These are phyloP conservation scores for Pichia phayaonensis DNA, from an alignment of 805 yeast species.

Conservation along the genomic window DNA sequence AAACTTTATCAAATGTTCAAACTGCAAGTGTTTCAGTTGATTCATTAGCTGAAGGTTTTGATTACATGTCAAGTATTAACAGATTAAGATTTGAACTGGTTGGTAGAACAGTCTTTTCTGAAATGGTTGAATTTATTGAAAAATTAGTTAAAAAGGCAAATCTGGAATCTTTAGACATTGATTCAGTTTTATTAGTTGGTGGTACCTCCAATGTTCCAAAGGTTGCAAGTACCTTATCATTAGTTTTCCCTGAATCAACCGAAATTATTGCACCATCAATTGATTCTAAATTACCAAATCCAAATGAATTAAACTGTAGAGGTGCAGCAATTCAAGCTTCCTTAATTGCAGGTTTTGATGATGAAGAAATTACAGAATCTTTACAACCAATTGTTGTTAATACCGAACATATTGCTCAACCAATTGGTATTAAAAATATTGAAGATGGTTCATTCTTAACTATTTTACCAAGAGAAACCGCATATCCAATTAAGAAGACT, in stretches of 20 bases:
- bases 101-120: slow-evolving; percentile 67
- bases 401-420: slow-evolving; percentile 78
- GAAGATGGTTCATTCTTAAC: slow-evolving; percentile 58
- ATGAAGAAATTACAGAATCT: slow-evolving; percentile 73
- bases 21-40: slow-evolving; percentile 90
- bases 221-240: slow-evolving; percentile 65
- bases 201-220: slow-evolving; percentile 92
- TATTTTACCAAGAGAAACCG: slow-evolving; percentile 73
- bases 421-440: slow-evolving; percentile 76
- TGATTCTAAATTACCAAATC: slow-evolving; percentile 74
- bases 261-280: slow-evolving; percentile 67
- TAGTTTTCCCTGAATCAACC: slow-evolving; percentile 75
- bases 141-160: slow-evolving; percentile 72
- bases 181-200: slow-evolving; percentile 87
- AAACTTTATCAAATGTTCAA: slow-evolving; percentile 85
- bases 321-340: slow-evolving; percentile 98
- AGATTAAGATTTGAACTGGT: slow-evolving; percentile 89
- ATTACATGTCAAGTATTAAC: slow-evolving; percentile 88
- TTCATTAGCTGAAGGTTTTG: slow-evolving; percentile 88
- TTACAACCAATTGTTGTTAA: slow-evolving; percentile 76
- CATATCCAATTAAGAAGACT: slow-evolving; percentile 82
- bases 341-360: slow-evolving; percentile 72
- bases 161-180: slow-evolving; percentile 76
- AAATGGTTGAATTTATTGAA: slow-evolving; percentile 72
- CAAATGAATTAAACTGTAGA: slow-evolving; percentile 82